Base-by-base conservation (phyloP, 305 asterid genomes). In the Ajuga reptans region DNA sequence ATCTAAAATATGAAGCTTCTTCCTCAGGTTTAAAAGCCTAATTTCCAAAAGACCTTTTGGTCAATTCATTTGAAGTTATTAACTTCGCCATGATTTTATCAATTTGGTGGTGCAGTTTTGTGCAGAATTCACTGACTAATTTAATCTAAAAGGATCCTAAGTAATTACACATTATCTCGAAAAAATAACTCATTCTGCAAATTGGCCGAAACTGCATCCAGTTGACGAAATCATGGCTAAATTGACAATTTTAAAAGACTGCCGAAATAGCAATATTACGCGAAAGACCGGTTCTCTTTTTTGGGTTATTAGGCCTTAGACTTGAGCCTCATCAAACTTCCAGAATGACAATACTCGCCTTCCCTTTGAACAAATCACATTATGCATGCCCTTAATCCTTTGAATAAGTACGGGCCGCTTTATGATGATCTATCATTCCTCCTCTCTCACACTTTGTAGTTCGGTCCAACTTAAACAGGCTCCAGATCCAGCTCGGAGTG, bases 401-500 rank as follows among this genome's bases (percentile, higher is more conserved):
- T 34, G 31, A 14, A 9, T 15, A 6, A 69, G 34, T 31, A 9
- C 29, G 27, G 27, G 10, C 34, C 36, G n/a, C 49, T 46, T 15
- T 46, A n/a, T n/a, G 51, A 47, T 72, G 24, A 1, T 47, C 9
- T 12, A 12, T 45, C 12, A 45, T 17, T 24, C 16, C 36, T 10
- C 52, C 1, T 45, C 15, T 24, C 51, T 14, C 9, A 8, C 7
- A 27, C 37, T 58, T 9, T 51, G 29, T 62, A 55, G 29, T 58
- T 50, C 59, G 54, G 53, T 54, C 66, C 50, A 34, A 31, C 49
- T 47, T 18, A 60, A 39, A 68, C 95, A 93, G 99, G 74, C 85
- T 93, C 31, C 99, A 89, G 78, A 86, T 93, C 85, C 99, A 89
- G 79, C 92, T 91, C 1, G 99, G 99, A 56, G 99, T 93, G 73